These are phyloP conservation scores for Protomyces arabidopsidicola DNA, from an alignment of 1,139 yeast species.

Conservation along the genomic window DNA sequence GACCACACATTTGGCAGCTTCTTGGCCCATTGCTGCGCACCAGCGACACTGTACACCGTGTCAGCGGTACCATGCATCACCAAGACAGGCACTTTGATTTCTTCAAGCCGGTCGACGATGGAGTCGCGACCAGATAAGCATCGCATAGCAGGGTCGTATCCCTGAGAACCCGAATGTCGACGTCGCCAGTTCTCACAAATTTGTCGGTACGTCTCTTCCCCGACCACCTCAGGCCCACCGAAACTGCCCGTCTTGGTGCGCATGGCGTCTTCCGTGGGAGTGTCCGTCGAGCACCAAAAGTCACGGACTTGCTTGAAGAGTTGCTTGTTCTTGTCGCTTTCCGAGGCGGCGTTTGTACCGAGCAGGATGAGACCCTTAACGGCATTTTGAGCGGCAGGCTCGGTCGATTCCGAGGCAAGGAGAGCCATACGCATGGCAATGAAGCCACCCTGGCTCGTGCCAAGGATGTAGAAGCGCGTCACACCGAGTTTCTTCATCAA, in stretches of 20 bases:
- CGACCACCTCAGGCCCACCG: conserved; percentile 13
- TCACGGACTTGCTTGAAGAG: conserved; percentile 4
- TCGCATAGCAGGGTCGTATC: conserved; percentile 4
- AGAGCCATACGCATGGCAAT: conserved; percentile 17
- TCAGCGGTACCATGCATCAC: conserved; percentile 16
- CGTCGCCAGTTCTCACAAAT: background rate
- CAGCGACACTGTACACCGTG: conserved; percentile 3
- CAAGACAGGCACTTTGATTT: background rate
- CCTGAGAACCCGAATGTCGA: conserved; percentile 12
- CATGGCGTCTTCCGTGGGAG: conserved; percentile 6
- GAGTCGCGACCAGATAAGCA: conserved; percentile 14
- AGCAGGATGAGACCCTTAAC: conserved; percentile 8
- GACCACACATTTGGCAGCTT: background rate
- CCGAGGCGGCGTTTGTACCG: conserved; percentile 11
- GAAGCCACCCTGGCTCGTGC: conserved; percentile 23
- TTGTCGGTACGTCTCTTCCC: background rate
- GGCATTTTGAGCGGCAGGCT: background rate
- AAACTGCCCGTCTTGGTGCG: conserved; percentile 1
- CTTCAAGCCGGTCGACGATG: background rate
- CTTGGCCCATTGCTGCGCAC: conserved; percentile 4
- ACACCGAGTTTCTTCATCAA: background rate
- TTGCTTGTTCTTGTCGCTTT: background rate
- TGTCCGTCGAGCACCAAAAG: conserved; percentile 1
- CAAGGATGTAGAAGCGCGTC: conserved; percentile 3
- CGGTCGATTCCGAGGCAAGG: background rate